Base-by-base conservation (phyloP, 1,284 basidiomycete species). In the Irpex lacteus region DNA sequence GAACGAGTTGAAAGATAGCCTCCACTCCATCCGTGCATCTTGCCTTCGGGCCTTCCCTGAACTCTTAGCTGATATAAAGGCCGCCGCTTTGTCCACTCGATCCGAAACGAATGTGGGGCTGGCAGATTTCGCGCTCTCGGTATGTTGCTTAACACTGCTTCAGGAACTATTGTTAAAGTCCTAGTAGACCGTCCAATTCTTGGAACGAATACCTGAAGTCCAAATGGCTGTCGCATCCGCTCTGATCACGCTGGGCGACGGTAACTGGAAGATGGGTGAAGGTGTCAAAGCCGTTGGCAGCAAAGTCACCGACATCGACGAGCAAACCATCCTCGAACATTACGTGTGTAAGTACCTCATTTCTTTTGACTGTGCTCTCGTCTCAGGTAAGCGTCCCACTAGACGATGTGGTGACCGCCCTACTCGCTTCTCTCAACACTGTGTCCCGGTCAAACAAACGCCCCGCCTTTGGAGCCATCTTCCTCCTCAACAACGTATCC, bases 231-330 rank as follows among this genome's bases (percentile, higher is more conserved):
- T 87, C 9, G 83, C 82, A 0, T 78, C 89, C 2, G 85, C 87
- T 0, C 77, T 94, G 44, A 72, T 85, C 53, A 83, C 85, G 1
- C 81, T 94, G 1, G 91, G 91, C 0, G 91, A 94, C 66, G 91
- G 91, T 2, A 94, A 94, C 68, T 94, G 92, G 91, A 91, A 86
- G 75, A 93, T 94, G 91, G 91, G 92, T 3, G 90, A 92, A 66
- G 91, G 91, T 2, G 81, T 89, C 34, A 82, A 83, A 67, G 84
- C 88, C 2, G 86, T 85, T 68, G 74, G 72, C 1, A 66, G 74
- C 2, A 85, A 84, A 65, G 67, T 75, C 1, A 77, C 78, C 4
- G 85, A 86, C 54, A 79, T 81, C 18, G 85, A 86, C 63, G 88
- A 90, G 67, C 77, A 75, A 34, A 77, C 83, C 7, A 80, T 93